These are phyloP conservation scores for Kwoniella sp. DNA, from an alignment of 768 basidiomycete species.

Conservation along the genomic window DNA sequence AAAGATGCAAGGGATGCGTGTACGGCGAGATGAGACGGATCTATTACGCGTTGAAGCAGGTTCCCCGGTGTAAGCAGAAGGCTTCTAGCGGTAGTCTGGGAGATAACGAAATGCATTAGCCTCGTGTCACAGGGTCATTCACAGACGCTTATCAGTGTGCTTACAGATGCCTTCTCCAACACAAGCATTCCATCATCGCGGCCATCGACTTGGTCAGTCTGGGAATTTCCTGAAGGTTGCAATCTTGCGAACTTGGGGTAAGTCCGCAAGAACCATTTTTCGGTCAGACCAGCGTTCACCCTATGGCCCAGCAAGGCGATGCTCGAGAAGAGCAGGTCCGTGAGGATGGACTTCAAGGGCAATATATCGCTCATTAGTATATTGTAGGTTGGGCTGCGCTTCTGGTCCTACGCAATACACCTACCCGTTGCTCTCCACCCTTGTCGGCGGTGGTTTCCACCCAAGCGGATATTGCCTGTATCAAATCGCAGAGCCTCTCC, in stretches of 20 bases:
- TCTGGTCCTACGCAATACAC: background rate
- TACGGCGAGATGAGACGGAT: constrained; percentile 3
- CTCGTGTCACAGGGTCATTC: too few relatives aligned
- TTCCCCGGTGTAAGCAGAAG: too few relatives aligned
- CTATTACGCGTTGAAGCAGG: constrained; percentile 1
- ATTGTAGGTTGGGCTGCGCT: background rate
- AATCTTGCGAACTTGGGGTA: constrained; percentile 13
- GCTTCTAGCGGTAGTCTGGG: background rate
- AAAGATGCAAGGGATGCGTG: constrained; percentile 18
- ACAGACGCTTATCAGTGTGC: too few relatives aligned
- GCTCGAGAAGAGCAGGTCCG: constrained; percentile 12
- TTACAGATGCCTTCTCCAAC: constrained; percentile 11
- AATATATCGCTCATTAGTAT: too few relatives aligned
- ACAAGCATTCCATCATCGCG: constrained; percentile 1
- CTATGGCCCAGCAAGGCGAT: constrained; percentile 20
- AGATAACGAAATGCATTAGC: background rate
- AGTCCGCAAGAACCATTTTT: constrained; percentile 18
- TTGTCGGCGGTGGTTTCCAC: constrained; percentile 8
- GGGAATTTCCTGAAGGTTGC: background rate
- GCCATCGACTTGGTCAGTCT: background rate
- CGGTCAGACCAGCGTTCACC: constrained; percentile 14
- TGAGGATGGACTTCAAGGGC: constrained; percentile 31
- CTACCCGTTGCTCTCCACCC: constrained; percentile 21
- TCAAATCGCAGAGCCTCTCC: background rate
- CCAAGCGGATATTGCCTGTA: constrained; percentile 10